Base-by-base conservation (phyloP, 2,329 filamentous ascomycete species). In the Epichloe typhina region DNA sequence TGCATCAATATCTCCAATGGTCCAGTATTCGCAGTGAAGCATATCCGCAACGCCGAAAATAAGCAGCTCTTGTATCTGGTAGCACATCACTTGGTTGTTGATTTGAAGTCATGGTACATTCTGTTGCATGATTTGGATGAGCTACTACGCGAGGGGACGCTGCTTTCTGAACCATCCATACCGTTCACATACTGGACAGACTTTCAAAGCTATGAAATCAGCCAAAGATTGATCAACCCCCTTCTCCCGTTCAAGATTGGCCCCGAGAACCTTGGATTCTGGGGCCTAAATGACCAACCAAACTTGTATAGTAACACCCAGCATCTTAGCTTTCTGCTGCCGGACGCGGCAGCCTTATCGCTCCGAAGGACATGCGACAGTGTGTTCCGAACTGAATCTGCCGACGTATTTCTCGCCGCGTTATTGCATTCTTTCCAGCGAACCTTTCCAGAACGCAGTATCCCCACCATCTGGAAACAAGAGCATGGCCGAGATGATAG, bases 351-450 rank as follows among this genome's bases (percentile, higher is more conserved):
- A 8, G 71, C 71, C 1, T 62, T 66, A 0, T 63, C 69, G 6
- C 63, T 79, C 0, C 68, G 72, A 43, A 67, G 61, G 4, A 63
- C 64, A 0, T 70, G 69, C 59, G 70, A 73, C 47, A 62, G 66
- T 9, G 70, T 71, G 2, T 69, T 80, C 53, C 68, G 70, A 46
- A 78, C 75, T 0, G 74, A 80, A 42, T 63, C 71, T 0, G 69
- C 72, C 7, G 76, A 80, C 54, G 68, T 80, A 2, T 73, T 79
- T 55, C 61, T 80, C 5, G 70, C 78, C 2, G 71, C 75, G 0
- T 64, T 81, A 5, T 59, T 79, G 3, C 69, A 79, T 6, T 77
- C 78, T 0, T 82, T 82, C 59, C 66, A 69, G 2, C 72, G 74
- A 51, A 72, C 71, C 0, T 82, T 83, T 52, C 66, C 70, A 13